Evolutionary conservation across 768 basidiomycete genomes (phyloP).

Genomic region (Rubroboletus satanas): DNA sequence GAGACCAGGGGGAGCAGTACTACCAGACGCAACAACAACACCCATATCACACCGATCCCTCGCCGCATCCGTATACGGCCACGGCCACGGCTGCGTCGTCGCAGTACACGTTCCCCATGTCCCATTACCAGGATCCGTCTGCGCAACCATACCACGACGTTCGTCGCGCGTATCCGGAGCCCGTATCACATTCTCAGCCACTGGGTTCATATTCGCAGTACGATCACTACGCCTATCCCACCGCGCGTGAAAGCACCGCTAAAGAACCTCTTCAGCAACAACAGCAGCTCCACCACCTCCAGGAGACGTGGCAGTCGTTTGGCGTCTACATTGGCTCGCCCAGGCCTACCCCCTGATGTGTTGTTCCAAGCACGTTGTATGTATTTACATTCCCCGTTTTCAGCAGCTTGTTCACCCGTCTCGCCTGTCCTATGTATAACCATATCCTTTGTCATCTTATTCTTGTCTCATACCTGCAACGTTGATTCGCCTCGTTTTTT

Average conservation of each 20-base stretch:
- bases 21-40: slow-evolving; percentile 22
- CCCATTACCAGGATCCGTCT: slow-evolving; percentile 11
- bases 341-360: background rate
- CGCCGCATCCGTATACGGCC: slow-evolving; percentile 3
- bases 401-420: background rate
- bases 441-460: background rate
- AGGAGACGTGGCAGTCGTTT: slow-evolving; percentile 68
- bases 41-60: slow-evolving; percentile 2
- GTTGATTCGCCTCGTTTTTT: background rate
- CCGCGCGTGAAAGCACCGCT: background rate
- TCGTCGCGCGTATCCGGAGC: slow-evolving; percentile 4
- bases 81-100: background rate
- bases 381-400: background rate
- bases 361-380: background rate
- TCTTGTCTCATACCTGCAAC: background rate
- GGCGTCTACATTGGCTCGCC: slow-evolving; percentile 48
- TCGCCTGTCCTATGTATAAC: background rate
- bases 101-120: background rate
- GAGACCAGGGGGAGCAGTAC: slow-evolving; percentile 20
- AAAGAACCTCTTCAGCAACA: slow-evolving; percentile 14
- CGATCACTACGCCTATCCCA: background rate
- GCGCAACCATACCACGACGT: background rate
- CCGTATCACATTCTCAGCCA: background rate
- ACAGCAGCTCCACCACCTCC: slow-evolving; percentile 24
- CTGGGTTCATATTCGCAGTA: slow-evolving; percentile 3